Conservation (phyloP, 2,329 filamentous ascomycete genomes). For the Furcasterigmium sp. region DNA sequence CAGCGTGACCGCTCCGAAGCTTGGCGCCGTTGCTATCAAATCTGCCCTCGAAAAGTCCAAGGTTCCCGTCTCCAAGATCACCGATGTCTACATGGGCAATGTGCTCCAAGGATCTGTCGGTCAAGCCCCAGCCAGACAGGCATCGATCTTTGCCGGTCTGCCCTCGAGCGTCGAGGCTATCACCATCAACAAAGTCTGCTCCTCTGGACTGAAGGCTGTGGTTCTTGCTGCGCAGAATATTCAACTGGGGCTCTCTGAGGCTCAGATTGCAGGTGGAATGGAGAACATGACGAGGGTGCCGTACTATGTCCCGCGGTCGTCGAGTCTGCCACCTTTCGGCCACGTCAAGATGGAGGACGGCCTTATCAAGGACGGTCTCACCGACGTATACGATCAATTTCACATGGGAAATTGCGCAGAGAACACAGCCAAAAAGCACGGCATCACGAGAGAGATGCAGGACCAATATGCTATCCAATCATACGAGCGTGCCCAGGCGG, state of each 20-base stretch:
- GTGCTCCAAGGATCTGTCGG: conserved; percentile 80
- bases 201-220: conserved; percentile 90
- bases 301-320: conserved; percentile 82
- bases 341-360: conserved; percentile 86
- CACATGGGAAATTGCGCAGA: conserved; percentile 99
- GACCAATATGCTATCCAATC: conserved; percentile 86
- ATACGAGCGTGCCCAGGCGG: conserved; percentile 84
- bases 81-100: conserved; percentile 96
- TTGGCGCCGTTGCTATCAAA: conserved; percentile 88
- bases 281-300: conserved; percentile 96
- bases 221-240: conserved; percentile 89
- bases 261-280: conserved; percentile 91
- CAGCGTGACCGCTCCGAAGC: conserved; percentile 75
- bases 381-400: conserved; percentile 93
- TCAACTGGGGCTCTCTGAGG: conserved; percentile 82
- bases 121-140: conserved; percentile 89
- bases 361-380: conserved; percentile 88
- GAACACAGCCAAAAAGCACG: conserved; percentile 83
- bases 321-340: conserved; percentile 77
- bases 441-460: conserved; percentile 77
- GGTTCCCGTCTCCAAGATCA: conserved; percentile 74
- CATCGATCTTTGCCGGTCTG: conserved; percentile 81
- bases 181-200: conserved; percentile 97
- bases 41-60: conserved; percentile 82
- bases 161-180: conserved; percentile 76